Base-by-base conservation (phyloP, 108 stramenopile species). In the Cyclotella atomus region DNA sequence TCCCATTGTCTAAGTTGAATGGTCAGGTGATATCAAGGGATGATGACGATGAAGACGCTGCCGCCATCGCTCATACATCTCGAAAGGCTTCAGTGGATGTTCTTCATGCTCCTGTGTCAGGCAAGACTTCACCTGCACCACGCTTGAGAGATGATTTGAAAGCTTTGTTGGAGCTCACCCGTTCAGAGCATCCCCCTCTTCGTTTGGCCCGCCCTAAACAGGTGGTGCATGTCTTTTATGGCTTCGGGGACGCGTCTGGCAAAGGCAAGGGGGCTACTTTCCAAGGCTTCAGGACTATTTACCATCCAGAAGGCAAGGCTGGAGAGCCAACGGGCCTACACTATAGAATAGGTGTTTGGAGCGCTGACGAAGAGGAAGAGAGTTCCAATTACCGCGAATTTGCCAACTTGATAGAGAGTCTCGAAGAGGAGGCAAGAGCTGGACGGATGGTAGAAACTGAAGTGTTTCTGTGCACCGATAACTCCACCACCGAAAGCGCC, bases 391-490 rank as follows among this genome's bases (percentile, higher is more conserved):
- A 54, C 23, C 21, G 44, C 16, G 41, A 24, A 44, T 45, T 35
- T 0, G 19, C n/a, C 1, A 84, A 76, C 25, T 44, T 60, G 2
- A 56, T 75, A 7, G 44, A 60, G 24, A 25, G 34, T 44, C 17
- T 77, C 23, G 61, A 84, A 34, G 56, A 59, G 17, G 34, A 33
- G 21, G 72, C 60, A 1, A 21, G 17, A 0, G 38, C 23, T 6
- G 76, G 79, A 15, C 9, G 57, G 30, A 16, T 83, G 20, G 3
- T 21, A 0, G 45, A 43, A 9, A 52, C 59, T 2, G 85, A 87
- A 25, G 35, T 87, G 14, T 87, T 71, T 36, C 17, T 87, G 8
- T 84, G 83, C 67, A 87, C 83, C 0, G 80, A 85, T 59, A 84
- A 84, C 74, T 65, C 65, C 3, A 70, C 65, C 3, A 72, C 76